phyloP scores from a whole-genome alignment of 306 rosid genomes.

The Notholithocarpus densiflorus region DNA sequence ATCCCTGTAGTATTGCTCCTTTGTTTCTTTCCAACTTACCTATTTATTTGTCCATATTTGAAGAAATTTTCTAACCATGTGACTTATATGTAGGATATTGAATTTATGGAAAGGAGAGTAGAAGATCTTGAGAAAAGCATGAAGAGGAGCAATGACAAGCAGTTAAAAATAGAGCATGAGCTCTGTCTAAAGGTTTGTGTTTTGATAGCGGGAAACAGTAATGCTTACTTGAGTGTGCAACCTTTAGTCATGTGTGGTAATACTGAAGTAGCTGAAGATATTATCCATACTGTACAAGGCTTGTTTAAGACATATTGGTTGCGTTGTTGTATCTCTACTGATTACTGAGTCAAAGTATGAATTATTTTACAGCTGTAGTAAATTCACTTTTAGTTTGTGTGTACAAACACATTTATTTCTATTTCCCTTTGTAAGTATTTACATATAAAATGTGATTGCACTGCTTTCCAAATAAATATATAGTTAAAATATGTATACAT shows the following conservation, averaged over 20 bases:
- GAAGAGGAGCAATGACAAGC: conserved; percentile 99
- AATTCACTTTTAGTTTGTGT: background rate
- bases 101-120: conserved; percentile 71
- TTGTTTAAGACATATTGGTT: background rate
- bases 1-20: background rate
- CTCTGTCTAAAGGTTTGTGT: conserved; percentile 71
- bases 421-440: background rate
- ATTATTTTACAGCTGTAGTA: background rate
- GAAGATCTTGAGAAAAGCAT: conserved; percentile 96
- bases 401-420: background rate
- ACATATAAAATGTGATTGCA: background rate
- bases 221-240: background rate
- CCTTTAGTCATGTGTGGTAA: background rate
- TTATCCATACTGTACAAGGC: background rate
- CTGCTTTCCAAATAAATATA: background rate
- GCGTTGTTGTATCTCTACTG: background rate
- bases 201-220: background rate
- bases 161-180: conserved; percentile 81
- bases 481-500: background rate
- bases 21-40: background rate
- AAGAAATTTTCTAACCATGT: conserved; percentile 5
- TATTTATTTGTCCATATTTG: background rate
- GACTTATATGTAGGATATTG: conserved; percentile 59
- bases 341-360: background rate
- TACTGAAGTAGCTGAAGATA: background rate